Evolutionary conservation across 1,139 yeast genomes (phyloP), one percentile per base, ranked within the genome.

Genomic region (Candida sp.): DNA sequence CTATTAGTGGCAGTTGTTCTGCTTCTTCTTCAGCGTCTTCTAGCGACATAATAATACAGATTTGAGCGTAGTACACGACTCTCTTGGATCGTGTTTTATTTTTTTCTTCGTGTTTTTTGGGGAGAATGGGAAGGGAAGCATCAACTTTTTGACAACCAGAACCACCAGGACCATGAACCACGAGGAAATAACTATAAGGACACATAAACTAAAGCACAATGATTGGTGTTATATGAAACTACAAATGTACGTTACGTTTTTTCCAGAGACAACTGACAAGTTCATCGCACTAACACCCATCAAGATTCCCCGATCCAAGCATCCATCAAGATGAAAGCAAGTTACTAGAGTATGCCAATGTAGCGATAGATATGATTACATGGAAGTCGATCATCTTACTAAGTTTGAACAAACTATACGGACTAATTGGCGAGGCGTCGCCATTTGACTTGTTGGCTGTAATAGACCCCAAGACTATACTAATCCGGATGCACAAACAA

Each of bases 391-490:
- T 72, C 7, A 59, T 74, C 1, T 47, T 51, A 8, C 58, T 65
- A 4, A 61, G 69, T 44, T 54, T 74, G 46, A 60, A 60, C 25
- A 68, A 67, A 44, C 55, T 72, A 44, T 70, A 74, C 49, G 79
- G 79, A 2, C 46, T 74, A 32, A 61, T 73, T 38, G 79, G 79
- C 1, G 77, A 72, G 52, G 59, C 77, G 1, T 51, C 64, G 2
- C 72, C 63, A 45, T 71, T 65, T 53, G 75, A 71, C 47, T 54
- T 74, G 5, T 54, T 70, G 33, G 49, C 48, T 3, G 47, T 48
- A 9, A 26, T 11, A n/a, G 51, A 52, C 5, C 49, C 58, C 44
- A 37, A 55, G 39, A 40, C 53, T 49, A 51, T 65, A 49, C 53
- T 66, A 3, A 54, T 74, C 5, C 56, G 69, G 55, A 60, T 67